These are phyloP conservation scores for Penicillium sp. DNA, from an alignment of 2,329 filamentous ascomycete species.

Conservation along the genomic window DNA sequence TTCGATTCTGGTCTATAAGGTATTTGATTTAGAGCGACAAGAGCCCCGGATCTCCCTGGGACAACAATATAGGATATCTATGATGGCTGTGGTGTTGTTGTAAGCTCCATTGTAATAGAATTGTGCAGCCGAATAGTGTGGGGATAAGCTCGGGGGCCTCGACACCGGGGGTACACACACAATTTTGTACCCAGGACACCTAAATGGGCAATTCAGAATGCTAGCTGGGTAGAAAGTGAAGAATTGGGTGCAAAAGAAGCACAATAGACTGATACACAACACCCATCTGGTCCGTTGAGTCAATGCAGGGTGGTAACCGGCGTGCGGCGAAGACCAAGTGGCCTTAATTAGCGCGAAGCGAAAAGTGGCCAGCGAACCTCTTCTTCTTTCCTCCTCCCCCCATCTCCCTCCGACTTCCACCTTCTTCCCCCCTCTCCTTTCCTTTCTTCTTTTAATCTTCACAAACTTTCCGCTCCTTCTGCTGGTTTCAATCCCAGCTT, in stretches of 20 bases:
- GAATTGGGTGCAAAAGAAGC: too few species aligned
- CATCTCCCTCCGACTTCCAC: constrained; percentile 24
- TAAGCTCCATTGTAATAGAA: neutral
- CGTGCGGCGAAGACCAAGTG: constrained; percentile 37
- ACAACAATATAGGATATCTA: neutral
- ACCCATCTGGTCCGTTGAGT: constrained; percentile 12
- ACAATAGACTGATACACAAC: too few species aligned
- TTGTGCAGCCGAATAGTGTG: constrained; percentile 11
- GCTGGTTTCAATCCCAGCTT: constrained; percentile 36
- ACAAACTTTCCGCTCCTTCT: constrained; percentile 32
- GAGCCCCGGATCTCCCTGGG: too few species aligned
- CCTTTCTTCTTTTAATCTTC: constrained; percentile 26
- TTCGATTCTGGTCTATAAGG: constrained; percentile 1
- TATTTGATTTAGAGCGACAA: too few species aligned
- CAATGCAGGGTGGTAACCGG: constrained; percentile 8
- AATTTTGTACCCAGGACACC: too few species aligned
- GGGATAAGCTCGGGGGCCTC: constrained; percentile 19
- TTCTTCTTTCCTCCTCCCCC: constrained; percentile 28
- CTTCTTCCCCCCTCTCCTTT: constrained; percentile 20
- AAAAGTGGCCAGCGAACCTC: constrained; percentile 39
- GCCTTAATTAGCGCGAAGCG: constrained; percentile 40
- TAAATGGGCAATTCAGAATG: too few species aligned
- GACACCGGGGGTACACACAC: constrained; percentile 13
- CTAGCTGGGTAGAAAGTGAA: neutral
- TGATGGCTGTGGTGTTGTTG: too few species aligned